Evolutionary conservation across 2,329 filamentous ascomycete species (phyloP), one percentile per base, ranked within the genome.

Genomic region (Diaporthe vexans): DNA sequence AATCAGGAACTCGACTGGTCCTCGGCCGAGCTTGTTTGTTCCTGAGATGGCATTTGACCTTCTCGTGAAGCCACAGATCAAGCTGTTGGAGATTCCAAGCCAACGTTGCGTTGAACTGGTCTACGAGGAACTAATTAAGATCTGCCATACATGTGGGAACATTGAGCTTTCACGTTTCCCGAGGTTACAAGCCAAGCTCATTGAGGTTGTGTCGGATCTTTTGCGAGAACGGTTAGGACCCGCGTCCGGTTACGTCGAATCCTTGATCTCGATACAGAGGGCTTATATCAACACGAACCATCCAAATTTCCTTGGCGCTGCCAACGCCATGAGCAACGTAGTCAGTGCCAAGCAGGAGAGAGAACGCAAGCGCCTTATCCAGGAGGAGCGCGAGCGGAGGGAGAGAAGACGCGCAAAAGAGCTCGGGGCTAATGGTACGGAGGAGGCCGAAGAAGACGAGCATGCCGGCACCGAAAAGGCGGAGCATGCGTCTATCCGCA

Each of bases 271-370:
- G 35, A 99, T 99, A 75, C 97, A 99, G 84, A 91, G 97, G 78
- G 97, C 97, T 26, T 99, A 99, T 84, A 98, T 99, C 86, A 99
- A 99, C 86, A 99, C 97, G 56, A 99, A 99, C 81, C 97, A 99
- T 82, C 97, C 97, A 65, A 99, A 99, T 84, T 99, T 99, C 86
- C 91, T 98, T 21, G 97, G 97, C 58, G 97, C 97, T 21, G 96
- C 97, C 29, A 96, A 95, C 48, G 97, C 97, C 76, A 99, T 99
- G 97, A 96, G 95, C 78, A 95, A 97, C 63, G 96, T 99, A 61
- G 97, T 99, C 76, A 94, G 91, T 81, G 96, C 94, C 81, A 98
- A 97, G 85, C 95, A 98, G 82, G 97, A 99, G 78, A 93, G 95
- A 78, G 96, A 99, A 84, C 93, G 95, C 83, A 95, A 95, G 83